phyloP scores from a whole-genome alignment of 768 basidiomycete species.

The Phaeotremella fagi region DNA sequence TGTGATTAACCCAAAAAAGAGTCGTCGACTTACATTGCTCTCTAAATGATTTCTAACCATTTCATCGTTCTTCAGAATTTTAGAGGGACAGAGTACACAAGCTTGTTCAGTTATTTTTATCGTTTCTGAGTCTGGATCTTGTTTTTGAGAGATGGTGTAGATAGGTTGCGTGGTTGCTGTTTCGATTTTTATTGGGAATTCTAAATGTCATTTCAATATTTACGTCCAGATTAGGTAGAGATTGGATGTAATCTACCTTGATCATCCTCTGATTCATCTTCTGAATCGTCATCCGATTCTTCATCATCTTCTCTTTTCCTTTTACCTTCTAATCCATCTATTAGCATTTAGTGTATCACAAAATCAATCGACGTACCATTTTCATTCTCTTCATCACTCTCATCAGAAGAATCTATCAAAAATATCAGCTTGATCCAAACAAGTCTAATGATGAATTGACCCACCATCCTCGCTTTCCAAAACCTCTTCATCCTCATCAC shows the following conservation, averaged over 20 bases:
- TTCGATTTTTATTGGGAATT: slow-evolving; percentile 24
- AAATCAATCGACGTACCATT: no score
- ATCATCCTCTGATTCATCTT: slow-evolving; percentile 5
- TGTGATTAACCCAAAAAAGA: not conserved
- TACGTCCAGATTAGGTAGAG: not conserved
- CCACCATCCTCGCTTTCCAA: slow-evolving; percentile 1
- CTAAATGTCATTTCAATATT: slow-evolving; percentile 1
- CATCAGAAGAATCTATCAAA: not conserved
- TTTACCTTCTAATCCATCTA: slow-evolving; percentile 4
- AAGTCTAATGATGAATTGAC: not conserved
- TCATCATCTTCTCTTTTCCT: slow-evolving; percentile 2
- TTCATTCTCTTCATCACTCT: slow-evolving; percentile 1
- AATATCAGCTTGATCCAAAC: no score
- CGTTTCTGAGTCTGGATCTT: not conserved
- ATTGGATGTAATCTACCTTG: not conserved
- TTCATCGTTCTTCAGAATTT: slow-evolving; percentile 24
- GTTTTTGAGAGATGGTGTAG: slow-evolving; percentile 4
- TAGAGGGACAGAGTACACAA: slow-evolving; percentile 37
- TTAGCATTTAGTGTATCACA: not conserved
- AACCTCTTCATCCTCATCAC: slow-evolving; percentile 5
- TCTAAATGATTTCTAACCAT: slow-evolving; percentile 25
- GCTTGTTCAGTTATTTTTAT: slow-evolving; percentile 1
- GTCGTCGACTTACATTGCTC: slow-evolving; percentile 18
- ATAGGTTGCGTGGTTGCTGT: slow-evolving; percentile 23
- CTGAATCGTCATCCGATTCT: slow-evolving; percentile 6